A percentile compares a stretch with the other conserved stretches of the same genome.
Evolutionary conservation across 768 basidiomycete species (phyloP).

Genomic region (Xerocomellus intermedius): DNA sequence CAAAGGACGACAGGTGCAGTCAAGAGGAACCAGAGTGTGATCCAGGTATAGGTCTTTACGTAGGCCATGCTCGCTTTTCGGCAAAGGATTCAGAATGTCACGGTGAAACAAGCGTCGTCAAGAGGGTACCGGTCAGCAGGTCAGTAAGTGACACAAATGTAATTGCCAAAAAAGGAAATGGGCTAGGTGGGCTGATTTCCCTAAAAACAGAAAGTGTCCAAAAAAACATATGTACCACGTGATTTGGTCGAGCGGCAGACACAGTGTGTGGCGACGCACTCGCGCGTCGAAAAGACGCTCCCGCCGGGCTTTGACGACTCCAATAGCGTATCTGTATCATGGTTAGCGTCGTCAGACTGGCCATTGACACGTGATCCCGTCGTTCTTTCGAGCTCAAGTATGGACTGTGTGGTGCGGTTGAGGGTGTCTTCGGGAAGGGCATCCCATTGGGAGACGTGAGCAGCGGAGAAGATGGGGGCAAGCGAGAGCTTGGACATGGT

Average conservation of each 20-base stretch:
- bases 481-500: conserved; percentile 20
- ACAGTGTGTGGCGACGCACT: neutral
- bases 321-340: neutral
- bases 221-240: neutral
- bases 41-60: conserved; percentile 55
- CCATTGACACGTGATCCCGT: neutral
- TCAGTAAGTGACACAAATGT: no score
- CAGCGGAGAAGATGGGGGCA: conserved; percentile 33
- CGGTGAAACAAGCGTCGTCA: no score
- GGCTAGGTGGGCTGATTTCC: neutral
- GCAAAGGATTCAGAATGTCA: no score
- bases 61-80: conserved; percentile 39
- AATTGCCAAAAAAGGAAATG: no score
- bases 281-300: neutral
- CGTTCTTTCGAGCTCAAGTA: neutral
- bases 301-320: neutral
- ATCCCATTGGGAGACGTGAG: conserved; percentile 30
- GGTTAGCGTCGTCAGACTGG: neutral
- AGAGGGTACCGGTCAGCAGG: no score
- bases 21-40: conserved; percentile 68
- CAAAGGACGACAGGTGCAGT: conserved; percentile 55
- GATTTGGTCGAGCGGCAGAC: neutral
- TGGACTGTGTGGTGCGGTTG: neutral
- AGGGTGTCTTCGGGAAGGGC: conserved; percentile 5
- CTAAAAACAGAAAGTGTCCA: neutral